Evolutionary conservation across 1,284 basidiomycete species (phyloP), one percentile per base, ranked within the genome.

Genomic region (Puccinia brachypodii): DNA sequence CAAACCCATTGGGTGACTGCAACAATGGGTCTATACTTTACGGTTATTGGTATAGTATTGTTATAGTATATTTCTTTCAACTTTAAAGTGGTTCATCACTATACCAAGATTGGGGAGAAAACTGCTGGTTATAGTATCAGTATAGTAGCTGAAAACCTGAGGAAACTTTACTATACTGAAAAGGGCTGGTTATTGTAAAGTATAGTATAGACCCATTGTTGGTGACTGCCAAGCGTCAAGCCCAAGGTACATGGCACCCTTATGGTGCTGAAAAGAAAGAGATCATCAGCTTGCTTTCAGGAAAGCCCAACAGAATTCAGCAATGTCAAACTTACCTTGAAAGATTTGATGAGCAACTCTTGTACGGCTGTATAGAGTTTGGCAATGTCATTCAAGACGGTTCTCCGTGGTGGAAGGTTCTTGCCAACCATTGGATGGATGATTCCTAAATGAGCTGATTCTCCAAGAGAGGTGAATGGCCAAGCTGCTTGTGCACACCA

Each of bases 211-310:
- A n/a, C n/a, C n/a, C n/a, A n/a, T n/a, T n/a, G n/a, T n/a, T 66
- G 36, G 64, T 3, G 36, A 66, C 64, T 66, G 31, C 64, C 64
- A 66, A 42, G 64, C 64, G 19, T 66, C 33, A 38, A 66, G 64
- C 3, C 64, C 64, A 2, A 66, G 22, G 33, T 66, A 66, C 31
- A 66, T 66, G 2, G 33, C 31, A 42, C 64, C 64, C 3, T 3
- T 66, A 22, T 66, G 64, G 38, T 66, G 22, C 36, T 38, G 38
- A n/a, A 66, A 13, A 22, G 6, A 42, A 66, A 66, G 6, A 66
- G 22, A 38, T 22, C 36, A 66, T 44, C 9, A 6, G 7, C 31
- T 3, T 7, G 2, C 14, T 14, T 66, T 7, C n/a, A n/a, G n/a
- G n/a, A n/a, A n/a, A 36, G 31, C 22, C 8, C 6, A 42, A 38